Percentiles rank a stretch among this genome's conserved stretches.
Evolutionary conservation across 2,329 filamentous ascomycete species (phyloP).

Genomic region (Ascochyta rabiei): DNA sequence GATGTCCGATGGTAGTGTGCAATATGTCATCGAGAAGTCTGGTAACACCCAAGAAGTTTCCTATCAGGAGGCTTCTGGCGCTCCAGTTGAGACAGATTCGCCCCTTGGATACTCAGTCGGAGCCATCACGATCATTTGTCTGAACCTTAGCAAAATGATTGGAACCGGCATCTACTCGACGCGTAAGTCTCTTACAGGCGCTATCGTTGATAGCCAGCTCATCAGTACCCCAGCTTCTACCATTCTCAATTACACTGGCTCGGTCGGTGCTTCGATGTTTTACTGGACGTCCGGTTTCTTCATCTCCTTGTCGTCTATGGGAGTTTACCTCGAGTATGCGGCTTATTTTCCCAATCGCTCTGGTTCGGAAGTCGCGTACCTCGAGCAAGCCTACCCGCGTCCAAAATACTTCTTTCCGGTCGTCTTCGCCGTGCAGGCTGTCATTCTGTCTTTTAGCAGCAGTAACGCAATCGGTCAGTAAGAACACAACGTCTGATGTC

Average conservation of each 20-base stretch:
- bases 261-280: conserved; percentile 66
- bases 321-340: conserved; percentile 68
- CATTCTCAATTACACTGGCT: conserved; percentile 66
- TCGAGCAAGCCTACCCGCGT: conserved; percentile 70
- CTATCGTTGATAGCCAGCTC: neutral
- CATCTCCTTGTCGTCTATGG: conserved; percentile 61
- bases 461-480: conserved; percentile 64
- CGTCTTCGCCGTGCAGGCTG: conserved; percentile 67
- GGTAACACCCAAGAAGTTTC: conserved; percentile 58
- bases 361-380: conserved; percentile 69
- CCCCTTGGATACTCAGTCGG: conserved; percentile 66
- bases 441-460: conserved; percentile 69
- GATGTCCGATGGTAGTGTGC: conserved; percentile 50
- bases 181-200: conserved; percentile 52
- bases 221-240: conserved; percentile 54
- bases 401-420: conserved; percentile 69
- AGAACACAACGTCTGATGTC: neutral
- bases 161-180: conserved; percentile 70
- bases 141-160: conserved; percentile 68
- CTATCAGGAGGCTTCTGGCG: conserved; percentile 67
- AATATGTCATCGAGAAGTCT: conserved; percentile 52
- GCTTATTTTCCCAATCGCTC: conserved; percentile 71
- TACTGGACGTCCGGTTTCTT: conserved; percentile 70
- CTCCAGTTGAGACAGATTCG: conserved; percentile 64
- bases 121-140: conserved; percentile 62